Percentiles rank a stretch among this genome's conserved stretches.
Conservation (phyloP, 345 rosid genomes). For the Camelina neglecta region DNA sequence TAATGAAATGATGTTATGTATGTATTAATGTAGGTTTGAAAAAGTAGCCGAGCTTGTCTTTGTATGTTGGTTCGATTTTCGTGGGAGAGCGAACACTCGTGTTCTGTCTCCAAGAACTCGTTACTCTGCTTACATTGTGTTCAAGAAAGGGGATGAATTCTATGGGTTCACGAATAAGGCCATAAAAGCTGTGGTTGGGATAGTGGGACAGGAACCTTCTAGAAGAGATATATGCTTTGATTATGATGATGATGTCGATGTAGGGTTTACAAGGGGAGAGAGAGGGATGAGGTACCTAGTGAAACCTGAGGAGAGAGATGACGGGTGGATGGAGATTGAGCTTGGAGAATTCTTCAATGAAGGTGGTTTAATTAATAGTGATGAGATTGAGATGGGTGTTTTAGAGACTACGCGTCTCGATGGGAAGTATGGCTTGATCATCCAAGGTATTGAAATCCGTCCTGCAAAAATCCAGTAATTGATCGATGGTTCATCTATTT, state of each 20-base stretch:
- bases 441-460: conserved; percentile 24
- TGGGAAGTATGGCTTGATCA: conserved; percentile 20
- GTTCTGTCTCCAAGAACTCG: conserved; percentile 27
- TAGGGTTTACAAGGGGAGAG: neutral
- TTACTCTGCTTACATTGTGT: conserved; percentile 37
- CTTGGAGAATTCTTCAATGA: conserved; percentile 21
- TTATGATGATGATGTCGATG: neutral
- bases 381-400: conserved; percentile 19
- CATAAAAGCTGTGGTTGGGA: conserved; percentile 35
- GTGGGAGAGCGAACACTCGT: neutral
- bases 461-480: neutral
- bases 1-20: neutral
- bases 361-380: neutral
- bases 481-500: neutral
- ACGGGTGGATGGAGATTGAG: conserved; percentile 31
- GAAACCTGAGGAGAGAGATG: conserved; percentile 14
- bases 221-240: conserved; percentile 22
- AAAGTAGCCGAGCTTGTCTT: neutral
- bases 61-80: conserved; percentile 38
- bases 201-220: conserved; percentile 19
- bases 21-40: conserved; percentile 11
- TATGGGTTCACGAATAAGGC: conserved; percentile 5
- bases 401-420: neutral
- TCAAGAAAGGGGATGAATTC: neutral
- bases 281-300: neutral